Base-by-base conservation (phyloP, 139 green algal species). In the Closterium sp. region DNA sequence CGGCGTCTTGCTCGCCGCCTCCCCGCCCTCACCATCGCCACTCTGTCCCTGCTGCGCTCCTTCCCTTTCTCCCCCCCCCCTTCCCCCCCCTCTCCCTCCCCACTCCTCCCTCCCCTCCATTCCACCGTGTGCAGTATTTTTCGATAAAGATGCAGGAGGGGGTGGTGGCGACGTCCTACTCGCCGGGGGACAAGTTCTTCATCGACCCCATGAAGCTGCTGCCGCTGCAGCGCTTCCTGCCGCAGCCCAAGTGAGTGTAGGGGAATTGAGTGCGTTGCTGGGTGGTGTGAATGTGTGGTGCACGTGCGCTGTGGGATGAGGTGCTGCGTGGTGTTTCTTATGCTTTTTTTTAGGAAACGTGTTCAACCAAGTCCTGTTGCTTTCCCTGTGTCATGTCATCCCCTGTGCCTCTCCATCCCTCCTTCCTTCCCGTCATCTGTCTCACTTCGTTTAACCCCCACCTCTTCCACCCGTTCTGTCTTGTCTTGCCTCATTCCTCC, bases 111-210 rank as follows among this genome's bases (percentile, higher is more conserved):
- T 13, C 62, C 10, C 62, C 38, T 50, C 38, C 38, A 17, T 50
- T 50, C 38, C 5, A 50, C 38, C 38, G 38, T 50, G 29, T 91
- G 88, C 93, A 95, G 93, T 94, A 94, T 28, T 99, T 99, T 94
- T 99, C 97, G 0, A 95, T 99, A 30, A 99, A 99, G 95, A 99
- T 99, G 97, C 95, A 96, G 27, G 97, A 99, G 34, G 98, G 98
- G 31, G 92, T 99, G 1, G 93, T 98, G 31, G 98, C 98, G 9
- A 97, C 97, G 1, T 98, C 97, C 0, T 99, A 99, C 94, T 93
- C 87, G 10, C 89, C 93, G 17, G 98, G 98, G 11, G 97, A 99
- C 94, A 99, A 99, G 94, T 99, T 99, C 93, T 99, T 96, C 97
- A 99, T 99, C 88, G 97, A 98, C 95, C 97, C 98, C 19, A 94